Conservation (phyloP, 768 basidiomycete genomes). For the Cantharellus anzutake region DNA sequence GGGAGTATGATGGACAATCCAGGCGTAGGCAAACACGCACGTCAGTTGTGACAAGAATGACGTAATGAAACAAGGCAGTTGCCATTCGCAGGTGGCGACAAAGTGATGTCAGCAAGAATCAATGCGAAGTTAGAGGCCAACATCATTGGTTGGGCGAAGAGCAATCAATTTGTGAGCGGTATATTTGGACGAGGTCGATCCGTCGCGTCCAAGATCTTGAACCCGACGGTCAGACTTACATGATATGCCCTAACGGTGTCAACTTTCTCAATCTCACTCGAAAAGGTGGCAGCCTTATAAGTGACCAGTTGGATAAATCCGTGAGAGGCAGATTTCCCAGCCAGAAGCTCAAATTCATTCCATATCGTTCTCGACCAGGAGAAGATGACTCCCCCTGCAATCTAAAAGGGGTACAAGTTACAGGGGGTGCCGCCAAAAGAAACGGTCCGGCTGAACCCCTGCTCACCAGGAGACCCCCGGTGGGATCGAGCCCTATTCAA, state of each 20-base stretch:
- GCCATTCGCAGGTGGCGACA: background rate
- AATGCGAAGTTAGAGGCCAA: background rate
- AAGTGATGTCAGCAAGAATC: background rate
- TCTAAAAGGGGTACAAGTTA: conserved; percentile 24
- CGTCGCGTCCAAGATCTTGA: conserved; percentile 8
- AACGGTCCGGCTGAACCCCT: background rate
- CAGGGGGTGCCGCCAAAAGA: background rate
- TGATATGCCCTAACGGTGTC: conserved; percentile 92
- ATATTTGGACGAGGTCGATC: background rate
- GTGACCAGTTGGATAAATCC: conserved; percentile 81
- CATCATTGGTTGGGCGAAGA: background rate
- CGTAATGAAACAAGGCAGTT: background rate
- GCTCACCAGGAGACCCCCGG: conserved; percentile 50
- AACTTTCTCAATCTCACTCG: conserved; percentile 63
- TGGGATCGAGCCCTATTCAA: conserved; percentile 46
- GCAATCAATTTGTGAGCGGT: background rate
- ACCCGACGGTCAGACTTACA: conserved; percentile 22
- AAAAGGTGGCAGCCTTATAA: conserved; percentile 87
- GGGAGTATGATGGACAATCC: no score
- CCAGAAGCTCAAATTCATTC: conserved; percentile 65
- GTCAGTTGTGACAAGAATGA: background rate
- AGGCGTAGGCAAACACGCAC: background rate
- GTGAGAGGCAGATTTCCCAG: conserved; percentile 81
- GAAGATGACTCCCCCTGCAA: conserved; percentile 53
- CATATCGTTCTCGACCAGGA: conserved; percentile 65